Percentiles rank a stretch among this genome's conserved stretches.
Conservation (phyloP, 2,329 filamentous ascomycete species). For the Acephala macrosclerotiorum region DNA sequence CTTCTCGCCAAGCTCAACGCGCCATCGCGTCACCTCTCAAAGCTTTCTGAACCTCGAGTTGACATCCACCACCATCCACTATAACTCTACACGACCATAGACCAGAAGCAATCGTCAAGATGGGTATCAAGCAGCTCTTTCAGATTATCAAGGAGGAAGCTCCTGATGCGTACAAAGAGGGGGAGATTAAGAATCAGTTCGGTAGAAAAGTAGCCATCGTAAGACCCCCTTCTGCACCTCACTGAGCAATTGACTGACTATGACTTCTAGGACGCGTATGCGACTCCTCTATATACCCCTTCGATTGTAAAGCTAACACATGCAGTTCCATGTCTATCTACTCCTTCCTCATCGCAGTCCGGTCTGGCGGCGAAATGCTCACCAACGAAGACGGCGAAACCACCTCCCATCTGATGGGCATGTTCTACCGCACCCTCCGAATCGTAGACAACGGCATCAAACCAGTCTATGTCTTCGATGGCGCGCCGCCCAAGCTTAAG, state of each 20-base stretch:
- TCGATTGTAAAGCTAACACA: constrained; percentile 26
- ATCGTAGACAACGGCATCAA: constrained; percentile 99
- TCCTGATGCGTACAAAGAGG: constrained; percentile 93
- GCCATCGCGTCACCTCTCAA: constrained; percentile 33
- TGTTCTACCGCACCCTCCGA: constrained; percentile 98
- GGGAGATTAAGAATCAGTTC: constrained; percentile 99
- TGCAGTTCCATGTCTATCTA: constrained; percentile 96
- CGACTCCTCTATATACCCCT: background rate
- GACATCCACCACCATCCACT: background rate
- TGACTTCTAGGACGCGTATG: constrained; percentile 62
- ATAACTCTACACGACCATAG: constrained; percentile 12
- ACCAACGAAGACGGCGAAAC: constrained; percentile 96
- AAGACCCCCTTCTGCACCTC: constrained; percentile 49
- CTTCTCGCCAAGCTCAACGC: constrained; percentile 19
- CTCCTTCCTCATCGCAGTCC: constrained; percentile 96
- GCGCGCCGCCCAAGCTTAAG: constrained; percentile 95
- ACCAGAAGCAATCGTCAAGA: constrained; percentile 45
- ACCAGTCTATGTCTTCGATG: constrained; percentile 97
- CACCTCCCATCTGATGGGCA: constrained; percentile 97
- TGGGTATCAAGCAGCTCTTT: constrained; percentile 78
- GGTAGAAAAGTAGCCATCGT: constrained; percentile 98
- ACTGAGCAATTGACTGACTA: constrained; percentile 28
- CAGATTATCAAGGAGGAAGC: constrained; percentile 89
- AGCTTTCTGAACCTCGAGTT: background rate
- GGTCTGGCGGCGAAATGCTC: constrained; percentile 94